Conservation (phyloP, 78 protist genomes). For the Planoprotostelium fungivorum region DNA sequence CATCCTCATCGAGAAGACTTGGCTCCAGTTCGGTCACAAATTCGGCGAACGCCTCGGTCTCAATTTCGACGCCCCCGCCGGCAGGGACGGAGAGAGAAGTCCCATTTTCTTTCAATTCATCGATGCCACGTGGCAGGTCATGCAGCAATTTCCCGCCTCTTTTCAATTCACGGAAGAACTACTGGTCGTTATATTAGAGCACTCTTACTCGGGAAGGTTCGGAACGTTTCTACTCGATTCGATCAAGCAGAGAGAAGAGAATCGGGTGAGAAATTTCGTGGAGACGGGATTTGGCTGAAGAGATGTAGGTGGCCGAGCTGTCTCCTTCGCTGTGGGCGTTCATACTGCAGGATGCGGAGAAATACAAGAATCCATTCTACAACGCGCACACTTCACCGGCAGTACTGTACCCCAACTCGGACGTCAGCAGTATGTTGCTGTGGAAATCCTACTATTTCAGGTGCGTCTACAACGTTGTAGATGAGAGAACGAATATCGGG, state of each 20-base stretch:
- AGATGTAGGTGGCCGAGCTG: neutral
- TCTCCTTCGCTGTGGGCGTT: neutral
- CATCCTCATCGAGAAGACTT: conserved; percentile 90
- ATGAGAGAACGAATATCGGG: neutral
- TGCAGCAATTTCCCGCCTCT: conserved; percentile 34
- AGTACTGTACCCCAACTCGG: neutral
- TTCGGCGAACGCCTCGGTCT: conserved; percentile 69
- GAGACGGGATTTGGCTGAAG: too few relatives aligned
- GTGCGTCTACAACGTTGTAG: conserved; percentile 2
- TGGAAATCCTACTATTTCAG: neutral
- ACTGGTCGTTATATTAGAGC: conserved; percentile 53
- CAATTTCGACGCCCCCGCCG: neutral
- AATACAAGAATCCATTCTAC: neutral
- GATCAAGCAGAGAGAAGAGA: conserved; percentile 24
- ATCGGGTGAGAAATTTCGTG: neutral
- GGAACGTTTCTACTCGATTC: conserved; percentile 56
- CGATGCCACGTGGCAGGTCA: conserved; percentile 56
- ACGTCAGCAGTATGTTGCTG: neutral
- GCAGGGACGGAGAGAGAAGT: conserved; percentile 36
- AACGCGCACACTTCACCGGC: neutral
- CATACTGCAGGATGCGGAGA: neutral
- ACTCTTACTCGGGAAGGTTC: conserved; percentile 52
- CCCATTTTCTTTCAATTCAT: conserved; percentile 57
- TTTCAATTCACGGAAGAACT: conserved; percentile 80
- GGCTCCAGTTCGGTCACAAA: conserved; percentile 90